phyloP scores from a whole-genome alignment of 768 basidiomycete genomes.

The Russula compacta region DNA sequence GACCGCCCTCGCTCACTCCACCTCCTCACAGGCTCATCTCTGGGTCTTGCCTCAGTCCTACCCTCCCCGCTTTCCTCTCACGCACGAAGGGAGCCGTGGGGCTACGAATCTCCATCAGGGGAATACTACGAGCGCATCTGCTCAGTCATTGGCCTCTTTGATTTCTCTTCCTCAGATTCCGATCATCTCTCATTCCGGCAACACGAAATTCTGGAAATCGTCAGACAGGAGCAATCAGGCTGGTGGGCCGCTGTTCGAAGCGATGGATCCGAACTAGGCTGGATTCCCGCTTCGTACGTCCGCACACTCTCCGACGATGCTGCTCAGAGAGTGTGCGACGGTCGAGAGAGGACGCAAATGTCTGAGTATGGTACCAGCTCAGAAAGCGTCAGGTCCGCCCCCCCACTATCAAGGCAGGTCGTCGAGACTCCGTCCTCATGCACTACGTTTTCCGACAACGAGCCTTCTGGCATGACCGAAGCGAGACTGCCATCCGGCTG shows the following conservation, averaged over 20 bases:
- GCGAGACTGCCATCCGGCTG: not conserved
- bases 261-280: conserved; percentile 48
- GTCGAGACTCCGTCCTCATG: conserved; percentile 3
- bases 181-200: conserved; percentile 53
- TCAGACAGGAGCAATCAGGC: conserved; percentile 61
- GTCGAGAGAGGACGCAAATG: conserved; percentile 33
- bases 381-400: conserved; percentile 34
- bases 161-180: conserved; percentile 54
- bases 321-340: conserved; percentile 37
- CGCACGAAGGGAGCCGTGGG: conserved; percentile 7
- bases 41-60: not conserved
- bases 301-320: conserved; percentile 42
- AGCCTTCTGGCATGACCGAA: not conserved
- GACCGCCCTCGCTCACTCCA: conserved; percentile 11
- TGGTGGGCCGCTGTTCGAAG: conserved; percentile 75
- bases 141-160: conserved; percentile 56
- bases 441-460: not conserved
- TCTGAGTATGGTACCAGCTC: conserved; percentile 40
- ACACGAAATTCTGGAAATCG: conserved; percentile 58
- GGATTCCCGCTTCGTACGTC: conserved; percentile 72
- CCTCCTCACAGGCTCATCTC: conserved; percentile 6
- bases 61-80: not conserved
- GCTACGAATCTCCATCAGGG: conserved; percentile 23
- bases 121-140: conserved; percentile 32
- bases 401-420: conserved; percentile 23